Base-by-base conservation (phyloP, 805 yeast genomes). In the Candida easanensis region DNA sequence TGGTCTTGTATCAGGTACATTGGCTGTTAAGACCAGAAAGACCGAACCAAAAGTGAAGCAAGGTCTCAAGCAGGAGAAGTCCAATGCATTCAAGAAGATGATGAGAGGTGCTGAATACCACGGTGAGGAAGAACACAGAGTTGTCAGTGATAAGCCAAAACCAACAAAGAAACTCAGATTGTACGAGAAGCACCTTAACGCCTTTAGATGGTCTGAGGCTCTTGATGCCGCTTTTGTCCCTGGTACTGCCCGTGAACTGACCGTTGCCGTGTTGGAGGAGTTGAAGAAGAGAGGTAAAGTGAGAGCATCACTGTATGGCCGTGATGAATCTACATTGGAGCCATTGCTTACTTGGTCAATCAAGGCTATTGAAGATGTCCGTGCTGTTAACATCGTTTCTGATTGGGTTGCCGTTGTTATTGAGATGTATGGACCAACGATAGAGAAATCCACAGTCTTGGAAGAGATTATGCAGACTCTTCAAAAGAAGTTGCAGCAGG, bases 151-250 rank as follows among this genome's bases (percentile, higher is more conserved):
- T 49, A 74, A 78, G 48, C 62, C 71, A 30, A 70, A 69, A 36
- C 51, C 62, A 14, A 69, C 71, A 42, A 88, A 82, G 63, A 85
- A 84, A 59, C 73, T 88, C 45, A 83, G 83, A 63, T 83, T 79
- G 36, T 91, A 83, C 59, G 99, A 93, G 63, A 84, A 76, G 58
- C 84, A 84, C 56, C 72, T 93, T 49, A 86, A 88, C 59, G 85
- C 85, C 21, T 93, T 93, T 71, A 79, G 84, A 59, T 93, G 98
- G 97, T 62, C 82, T 3, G 97, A 90, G 52, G 97, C 98, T 4
- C 72, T 93, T 34, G 96, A 91, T 62, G 74, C 82, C 45, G 97
- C 96, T 1, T 82, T 91, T 50, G 71, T 77, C 13, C 76, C 84
- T 3, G 96, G 96, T 11, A 74, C 82, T 61, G 79, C 91, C 1